These are phyloP conservation scores for Aureobasidium sp. DNA, from an alignment of 2,329 filamentous ascomycete species.

Conservation along the genomic window DNA sequence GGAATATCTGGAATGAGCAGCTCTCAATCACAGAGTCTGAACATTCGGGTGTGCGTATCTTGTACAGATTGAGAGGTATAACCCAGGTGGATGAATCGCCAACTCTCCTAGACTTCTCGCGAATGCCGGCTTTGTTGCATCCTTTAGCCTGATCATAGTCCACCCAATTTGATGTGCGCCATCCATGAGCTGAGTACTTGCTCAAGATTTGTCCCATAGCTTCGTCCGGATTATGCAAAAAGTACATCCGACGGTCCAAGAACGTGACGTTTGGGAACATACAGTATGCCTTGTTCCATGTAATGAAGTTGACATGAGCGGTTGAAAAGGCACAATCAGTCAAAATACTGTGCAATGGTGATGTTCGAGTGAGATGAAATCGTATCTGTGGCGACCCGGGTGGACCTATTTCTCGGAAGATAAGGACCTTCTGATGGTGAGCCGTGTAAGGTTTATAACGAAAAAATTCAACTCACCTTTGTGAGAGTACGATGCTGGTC, in stretches of 20 bases:
- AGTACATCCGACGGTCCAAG: conserved; percentile 1
- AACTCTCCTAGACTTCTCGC: not conserved
- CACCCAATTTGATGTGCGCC: conserved; percentile 3
- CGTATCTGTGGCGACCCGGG: conserved; percentile 5
- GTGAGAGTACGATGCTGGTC: conserved; percentile 8
- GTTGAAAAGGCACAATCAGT: conserved; percentile 10
- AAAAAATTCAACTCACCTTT: not conserved
- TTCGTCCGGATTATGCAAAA: conserved; percentile 1
- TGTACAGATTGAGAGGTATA: not conserved
- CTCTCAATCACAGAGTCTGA: conserved; percentile 4
- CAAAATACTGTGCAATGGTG: conserved; percentile 9
- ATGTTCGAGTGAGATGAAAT: conserved; percentile 4
- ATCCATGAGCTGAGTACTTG: not conserved
- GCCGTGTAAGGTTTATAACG: not conserved
- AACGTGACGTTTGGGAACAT: conserved; percentile 16
- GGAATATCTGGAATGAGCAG: conserved; percentile 3
- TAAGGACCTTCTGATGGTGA: not conserved
- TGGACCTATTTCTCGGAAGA: not conserved
- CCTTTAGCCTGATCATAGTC: conserved; percentile 2
- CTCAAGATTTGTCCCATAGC: conserved; percentile 3
- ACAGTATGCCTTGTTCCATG: conserved; percentile 15
- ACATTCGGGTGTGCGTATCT: not conserved
- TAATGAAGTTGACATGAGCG: conserved; percentile 14
- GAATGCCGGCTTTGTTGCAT: not conserved
- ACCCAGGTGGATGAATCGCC: conserved; percentile 6